phyloP scores from a whole-genome alignment of 495 filamentous ascomycete species.

The Ramalina peruviana region DNA sequence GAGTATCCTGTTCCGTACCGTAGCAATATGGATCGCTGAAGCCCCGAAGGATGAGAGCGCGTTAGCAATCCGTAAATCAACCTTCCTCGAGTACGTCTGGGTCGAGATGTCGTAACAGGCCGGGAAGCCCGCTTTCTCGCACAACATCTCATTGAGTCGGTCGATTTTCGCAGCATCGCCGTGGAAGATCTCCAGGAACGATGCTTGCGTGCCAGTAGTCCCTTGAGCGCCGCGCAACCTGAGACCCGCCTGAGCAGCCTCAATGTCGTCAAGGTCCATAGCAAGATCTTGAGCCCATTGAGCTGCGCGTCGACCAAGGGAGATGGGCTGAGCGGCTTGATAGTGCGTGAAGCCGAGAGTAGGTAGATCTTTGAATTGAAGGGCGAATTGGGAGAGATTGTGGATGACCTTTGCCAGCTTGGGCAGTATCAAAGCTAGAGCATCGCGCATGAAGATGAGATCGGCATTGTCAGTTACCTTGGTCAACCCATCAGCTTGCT shows the following conservation, averaged over 20 bases:
- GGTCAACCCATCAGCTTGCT: background rate
- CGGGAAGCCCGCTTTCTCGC: constrained; percentile 70
- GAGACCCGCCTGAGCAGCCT: constrained; percentile 57
- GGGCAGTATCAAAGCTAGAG: constrained; percentile 62
- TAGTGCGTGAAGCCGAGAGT: constrained; percentile 75
- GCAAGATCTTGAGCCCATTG: constrained; percentile 84
- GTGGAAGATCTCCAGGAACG: constrained; percentile 71
- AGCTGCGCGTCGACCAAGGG: constrained; percentile 66
- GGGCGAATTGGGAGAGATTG: constrained; percentile 64
- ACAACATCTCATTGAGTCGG: constrained; percentile 56
- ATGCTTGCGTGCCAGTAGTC: constrained; percentile 65
- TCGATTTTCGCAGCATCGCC: constrained; percentile 70
- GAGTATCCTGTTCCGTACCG: constrained; percentile 59
- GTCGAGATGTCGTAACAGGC: constrained; percentile 59
- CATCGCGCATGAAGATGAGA: constrained; percentile 65
- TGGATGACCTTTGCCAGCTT: constrained; percentile 77
- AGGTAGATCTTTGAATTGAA: constrained; percentile 53
- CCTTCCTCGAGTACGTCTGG: constrained; percentile 76
- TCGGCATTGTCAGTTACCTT: constrained; percentile 73
- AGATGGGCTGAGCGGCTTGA: constrained; percentile 61
- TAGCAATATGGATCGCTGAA: constrained; percentile 40
- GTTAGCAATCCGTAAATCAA: constrained; percentile 69
- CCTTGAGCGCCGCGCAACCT: constrained; percentile 77
- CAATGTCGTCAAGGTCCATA: constrained; percentile 74
- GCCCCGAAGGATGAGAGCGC: constrained; percentile 72